Evolutionary conservation across 768 basidiomycete species (phyloP).

Genomic region (Boletus edulis): DNA sequence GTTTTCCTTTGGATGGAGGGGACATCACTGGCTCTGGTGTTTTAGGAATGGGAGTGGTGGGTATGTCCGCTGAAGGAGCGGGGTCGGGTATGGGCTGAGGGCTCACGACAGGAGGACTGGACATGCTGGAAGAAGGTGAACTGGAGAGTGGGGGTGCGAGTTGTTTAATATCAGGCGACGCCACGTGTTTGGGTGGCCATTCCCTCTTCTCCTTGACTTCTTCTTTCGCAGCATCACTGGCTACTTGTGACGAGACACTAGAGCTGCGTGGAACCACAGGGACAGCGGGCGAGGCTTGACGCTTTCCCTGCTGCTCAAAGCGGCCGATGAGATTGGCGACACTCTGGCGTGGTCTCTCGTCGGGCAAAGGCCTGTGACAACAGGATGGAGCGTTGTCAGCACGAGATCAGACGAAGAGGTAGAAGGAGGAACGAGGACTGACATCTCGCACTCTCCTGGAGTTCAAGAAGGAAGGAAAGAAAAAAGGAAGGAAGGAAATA

Average conservation of each 20-base stretch:
- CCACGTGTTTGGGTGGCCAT: slow-evolving; percentile 63
- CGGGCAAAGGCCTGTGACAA: slow-evolving; percentile 71
- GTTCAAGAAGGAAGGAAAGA: slow-evolving; percentile 9
- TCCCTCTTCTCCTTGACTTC: slow-evolving; percentile 71
- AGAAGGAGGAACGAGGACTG: slow-evolving; percentile 15
- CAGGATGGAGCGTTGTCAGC: slow-evolving; percentile 9
- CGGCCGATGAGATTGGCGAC: slow-evolving; percentile 90
- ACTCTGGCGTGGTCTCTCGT: slow-evolving; percentile 82
- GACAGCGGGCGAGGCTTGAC: slow-evolving; percentile 42
- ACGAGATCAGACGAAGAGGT: slow-evolving; percentile 4
- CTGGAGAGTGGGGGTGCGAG: slow-evolving; percentile 35
- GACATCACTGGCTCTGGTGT: slow-evolving; percentile 21
- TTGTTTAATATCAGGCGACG: slow-evolving; percentile 35
- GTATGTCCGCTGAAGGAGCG: slow-evolving; percentile 13
- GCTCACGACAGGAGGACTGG: slow-evolving; percentile 20
- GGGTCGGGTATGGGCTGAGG: slow-evolving; percentile 32
- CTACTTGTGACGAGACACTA: slow-evolving; percentile 64
- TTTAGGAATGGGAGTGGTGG: slow-evolving; percentile 21
- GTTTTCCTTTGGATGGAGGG: slow-evolving; percentile 22
- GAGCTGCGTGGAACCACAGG: slow-evolving; percentile 53
- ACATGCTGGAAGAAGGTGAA: slow-evolving; percentile 22
- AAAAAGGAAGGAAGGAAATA: slow-evolving; percentile 11
- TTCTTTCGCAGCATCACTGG: slow-evolving; percentile 63
- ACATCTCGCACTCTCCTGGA: slow-evolving; percentile 26
- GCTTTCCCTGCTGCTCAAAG: slow-evolving; percentile 81